A percentile compares a stretch with the other conserved stretches of the same genome.
Evolutionary conservation across 208 protist species (phyloP).

Genomic region (Spongospora subterranea): DNA sequence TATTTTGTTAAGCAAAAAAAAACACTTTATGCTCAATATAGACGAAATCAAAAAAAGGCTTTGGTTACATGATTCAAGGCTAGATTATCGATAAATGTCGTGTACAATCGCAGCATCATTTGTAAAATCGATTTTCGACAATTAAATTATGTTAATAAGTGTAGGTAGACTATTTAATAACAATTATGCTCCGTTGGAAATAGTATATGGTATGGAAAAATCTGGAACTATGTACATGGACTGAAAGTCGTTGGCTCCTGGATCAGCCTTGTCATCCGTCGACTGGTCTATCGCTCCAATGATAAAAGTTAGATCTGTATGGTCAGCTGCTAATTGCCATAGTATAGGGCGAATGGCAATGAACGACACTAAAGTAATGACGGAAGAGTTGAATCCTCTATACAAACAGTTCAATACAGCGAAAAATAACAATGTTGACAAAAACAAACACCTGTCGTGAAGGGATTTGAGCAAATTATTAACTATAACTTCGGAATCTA

Average conservation of each 20-base stretch:
- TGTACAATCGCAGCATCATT: too few relatives aligned
- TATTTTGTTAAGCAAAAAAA: too few relatives aligned
- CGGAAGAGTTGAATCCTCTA: slow-evolving; percentile 6
- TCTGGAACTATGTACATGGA: background rate
- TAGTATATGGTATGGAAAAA: too few relatives aligned
- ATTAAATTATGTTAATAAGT: too few relatives aligned
- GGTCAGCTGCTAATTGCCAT: background rate
- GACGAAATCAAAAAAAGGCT: too few relatives aligned
- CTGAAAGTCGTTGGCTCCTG: background rate
- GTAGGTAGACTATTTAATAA: too few relatives aligned
- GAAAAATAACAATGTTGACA: background rate
- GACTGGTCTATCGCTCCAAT: background rate
- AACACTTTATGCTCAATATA: too few relatives aligned
- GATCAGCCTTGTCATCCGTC: slow-evolving; percentile 11
- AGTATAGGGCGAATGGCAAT: slow-evolving; percentile 17
- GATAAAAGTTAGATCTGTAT: background rate
- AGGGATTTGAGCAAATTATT: background rate
- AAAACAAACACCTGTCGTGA: background rate
- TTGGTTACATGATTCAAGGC: too few relatives aligned
- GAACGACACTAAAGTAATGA: slow-evolving; percentile 21
- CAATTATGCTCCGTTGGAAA: too few relatives aligned
- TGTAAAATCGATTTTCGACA: too few relatives aligned
- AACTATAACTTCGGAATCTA: background rate
- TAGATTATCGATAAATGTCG: too few relatives aligned
- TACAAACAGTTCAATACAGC: background rate